Base-by-base conservation (phyloP, 1,284 basidiomycete genomes). In the Marasmius sp. region DNA sequence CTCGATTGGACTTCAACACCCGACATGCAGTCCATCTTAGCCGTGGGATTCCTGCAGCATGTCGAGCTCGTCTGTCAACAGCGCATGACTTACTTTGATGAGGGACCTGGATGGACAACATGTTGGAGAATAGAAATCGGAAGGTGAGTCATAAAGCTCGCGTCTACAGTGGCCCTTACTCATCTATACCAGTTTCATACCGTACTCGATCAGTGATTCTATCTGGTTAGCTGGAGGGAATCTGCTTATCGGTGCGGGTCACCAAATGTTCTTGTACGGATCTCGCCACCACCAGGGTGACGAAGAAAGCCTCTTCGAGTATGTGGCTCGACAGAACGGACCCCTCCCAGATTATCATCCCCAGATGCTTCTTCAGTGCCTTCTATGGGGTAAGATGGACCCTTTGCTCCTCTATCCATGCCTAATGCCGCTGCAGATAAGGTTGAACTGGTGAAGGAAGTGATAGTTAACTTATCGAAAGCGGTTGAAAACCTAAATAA, bases 1-100 rank as follows among this genome's bases (percentile, higher is more conserved):
- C 81, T 97, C 16, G 93, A 95, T 72, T 96, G 94, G 94, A 92
- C 89, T 22, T 90, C 92, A n/a, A 95, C 94, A 0, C 89, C 91
- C 0, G 92, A 94, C 70, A 84, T 86, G 59, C 92, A 95, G 70
- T 95, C 94, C 3, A 93, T 96, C 56, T 84, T 97, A 14, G 93
- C 94, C 1, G 86, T 96, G 10, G 94, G 94, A 16, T 95, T 94
- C 72, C 72, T 84, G 14, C 86, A 88, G 65, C 86, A 86, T 51
- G 79, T 96, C 3, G 86, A 94, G 55, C 77, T 97, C n/a, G 77
- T 96, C 14, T 94, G 92, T 69, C 92, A 95, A 69, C 92, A 94
- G 72, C 83, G 94, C 12, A 89, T 93, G 85, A 92, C 91, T 6
- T 96, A 97, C 72, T 94, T 93, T 58, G 90, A 93, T 65, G 85